Conservation (phyloP, 305 asterid species). For the Caryopteris hybrid region DNA sequence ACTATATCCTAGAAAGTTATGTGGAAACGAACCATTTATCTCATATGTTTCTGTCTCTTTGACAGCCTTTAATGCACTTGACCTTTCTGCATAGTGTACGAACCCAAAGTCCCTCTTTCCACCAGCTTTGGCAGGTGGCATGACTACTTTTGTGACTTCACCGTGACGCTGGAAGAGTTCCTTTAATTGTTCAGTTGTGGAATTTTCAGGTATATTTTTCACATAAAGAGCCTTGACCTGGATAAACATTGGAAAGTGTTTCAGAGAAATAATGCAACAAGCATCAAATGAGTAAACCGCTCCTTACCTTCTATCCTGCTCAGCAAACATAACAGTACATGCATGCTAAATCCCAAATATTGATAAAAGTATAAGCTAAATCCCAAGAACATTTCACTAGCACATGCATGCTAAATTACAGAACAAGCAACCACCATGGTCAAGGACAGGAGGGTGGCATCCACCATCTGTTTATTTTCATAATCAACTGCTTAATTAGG, state of each 20-base stretch:
- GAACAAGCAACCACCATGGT: background rate
- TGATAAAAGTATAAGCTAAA: background rate
- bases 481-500: background rate
- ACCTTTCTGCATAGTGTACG: conserved; percentile 89
- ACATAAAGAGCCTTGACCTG: conserved; percentile 96
- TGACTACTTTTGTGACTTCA: conserved; percentile 87
- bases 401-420: conserved; percentile 5
- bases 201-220: conserved; percentile 86
- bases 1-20: background rate
- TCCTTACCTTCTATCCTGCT: background rate
- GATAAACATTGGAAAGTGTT: conserved; percentile 5
- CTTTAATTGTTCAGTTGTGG: conserved; percentile 72
- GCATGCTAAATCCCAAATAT: background rate
- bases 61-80: conserved; percentile 83
- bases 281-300: conserved; percentile 1
- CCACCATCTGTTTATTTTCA: background rate
- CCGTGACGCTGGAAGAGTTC: conserved; percentile 83
- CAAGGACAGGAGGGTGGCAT: background rate
- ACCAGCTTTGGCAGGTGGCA: conserved; percentile 93
- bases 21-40: conserved; percentile 58
- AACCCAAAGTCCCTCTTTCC: conserved; percentile 92
- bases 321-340: conserved; percentile 3
- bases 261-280: conserved; percentile 3
- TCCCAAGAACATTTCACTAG: background rate
- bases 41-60: conserved; percentile 84